Conservation (phyloP, 2,329 filamentous ascomycete species). For the Pseudocercospora cruenta region DNA sequence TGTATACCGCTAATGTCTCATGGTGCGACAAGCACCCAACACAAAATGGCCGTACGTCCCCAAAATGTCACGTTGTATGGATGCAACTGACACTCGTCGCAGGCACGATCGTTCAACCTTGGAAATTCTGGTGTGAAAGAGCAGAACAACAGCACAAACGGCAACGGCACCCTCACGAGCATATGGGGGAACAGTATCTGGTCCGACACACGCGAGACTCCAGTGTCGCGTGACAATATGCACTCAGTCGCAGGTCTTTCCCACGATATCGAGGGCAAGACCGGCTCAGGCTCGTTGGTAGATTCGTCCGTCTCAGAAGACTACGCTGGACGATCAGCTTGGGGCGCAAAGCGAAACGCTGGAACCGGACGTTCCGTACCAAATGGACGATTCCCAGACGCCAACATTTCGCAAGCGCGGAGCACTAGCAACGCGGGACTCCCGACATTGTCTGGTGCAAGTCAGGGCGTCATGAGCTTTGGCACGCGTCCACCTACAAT, state of each 20-base stretch:
- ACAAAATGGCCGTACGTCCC: constrained; percentile 31
- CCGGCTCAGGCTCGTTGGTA: constrained; percentile 70
- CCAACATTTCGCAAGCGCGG: constrained; percentile 43
- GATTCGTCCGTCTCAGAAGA: constrained; percentile 69
- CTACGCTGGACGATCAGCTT: constrained; percentile 56
- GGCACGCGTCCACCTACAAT: constrained; percentile 30
- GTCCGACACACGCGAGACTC: constrained; percentile 29
- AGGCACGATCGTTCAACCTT: constrained; percentile 35
- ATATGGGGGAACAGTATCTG: constrained; percentile 36
- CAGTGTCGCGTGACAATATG: constrained; percentile 28
- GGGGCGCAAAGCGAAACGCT: constrained; percentile 42
- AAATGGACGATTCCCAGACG: constrained; percentile 41
- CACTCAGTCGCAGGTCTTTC: constrained; percentile 29
- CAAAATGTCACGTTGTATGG: neutral
- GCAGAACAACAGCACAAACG: constrained; percentile 26
- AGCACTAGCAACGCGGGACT: constrained; percentile 42
- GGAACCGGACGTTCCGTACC: constrained; percentile 32
- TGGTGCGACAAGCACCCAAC: constrained; percentile 28
- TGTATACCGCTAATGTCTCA: constrained; percentile 34
- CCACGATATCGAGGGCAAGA: constrained; percentile 57
- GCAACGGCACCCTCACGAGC: constrained; percentile 29
- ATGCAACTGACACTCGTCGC: constrained; percentile 13
- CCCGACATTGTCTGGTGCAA: constrained; percentile 37
- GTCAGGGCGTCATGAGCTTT: constrained; percentile 31
- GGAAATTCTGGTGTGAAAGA: constrained; percentile 20